Base-by-base conservation (phyloP, 257 asterid species). In the Hygrophila difformis region DNA sequence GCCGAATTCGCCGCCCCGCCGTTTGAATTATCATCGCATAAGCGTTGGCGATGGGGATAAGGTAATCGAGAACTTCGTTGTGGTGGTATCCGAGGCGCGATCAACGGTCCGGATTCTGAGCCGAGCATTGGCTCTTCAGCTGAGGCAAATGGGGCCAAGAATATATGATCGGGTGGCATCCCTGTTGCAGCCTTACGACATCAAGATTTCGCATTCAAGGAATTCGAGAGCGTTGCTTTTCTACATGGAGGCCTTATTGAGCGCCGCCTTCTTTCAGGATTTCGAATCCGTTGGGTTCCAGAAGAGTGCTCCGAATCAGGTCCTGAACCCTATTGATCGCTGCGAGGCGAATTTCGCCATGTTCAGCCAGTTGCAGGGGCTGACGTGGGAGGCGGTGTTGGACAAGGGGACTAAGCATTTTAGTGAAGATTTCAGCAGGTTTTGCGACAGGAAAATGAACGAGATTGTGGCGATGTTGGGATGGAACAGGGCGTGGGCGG, bases 401-500 rank as follows among this genome's bases (percentile, higher is more conserved):
- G 76, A 57, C 59, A 86, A 78, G 31, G 99, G 99, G 19, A 91
- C 96, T 0, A 71, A 62, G 53, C 89, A 82, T 56, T 86, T 82
- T 44, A 82, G 89, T 36, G 96, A 86, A 51, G 94, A 86, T 1
- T 86, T 86, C 59, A 91, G 99, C 77, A 78, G 59, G 57, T 86
- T 91, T 47, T 86, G 98, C 26, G 98, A 91, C 22, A 52, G 96
- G 66, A 91, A 91, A 43, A 91, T 91, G 99, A 91, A 93, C 49
- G 95, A 82, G 53, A 72, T 82, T 58, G 99, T 91, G 50, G 93
- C 88, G 8, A 62, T 91, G 89, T 38, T 91, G 28, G 93, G 93
- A 2, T 91, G 99, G 96, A 91, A 74, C 57, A 63, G 89, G 35
- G 99, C 99, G 6, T 91, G 98, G 98, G 84, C 96, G 13, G 98